These are phyloP conservation scores for Paramecium primaurelia DNA, from an alignment of 73 alveolate genomes.

Conservation along the genomic window DNA sequence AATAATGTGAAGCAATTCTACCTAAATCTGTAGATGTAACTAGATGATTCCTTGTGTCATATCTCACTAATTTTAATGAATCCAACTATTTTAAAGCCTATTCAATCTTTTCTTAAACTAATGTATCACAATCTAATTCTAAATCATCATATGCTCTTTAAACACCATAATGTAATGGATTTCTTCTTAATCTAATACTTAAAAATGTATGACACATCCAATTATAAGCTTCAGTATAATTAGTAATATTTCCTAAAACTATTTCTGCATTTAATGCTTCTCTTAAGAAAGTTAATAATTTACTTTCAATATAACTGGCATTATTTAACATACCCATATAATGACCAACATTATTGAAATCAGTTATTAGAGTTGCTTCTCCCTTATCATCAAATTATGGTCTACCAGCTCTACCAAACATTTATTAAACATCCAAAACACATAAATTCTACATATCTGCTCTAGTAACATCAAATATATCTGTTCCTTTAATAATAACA, in stretches of 20 bases:
- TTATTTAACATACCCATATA: slow-evolving; percentile 88
- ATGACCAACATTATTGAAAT: slow-evolving; percentile 75
- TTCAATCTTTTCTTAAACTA: slow-evolving; percentile 64
- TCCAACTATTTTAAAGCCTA: slow-evolving; percentile 67
- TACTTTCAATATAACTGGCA: slow-evolving; percentile 84
- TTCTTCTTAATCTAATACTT: slow-evolving; percentile 80
- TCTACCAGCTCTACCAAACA: slow-evolving; percentile 99
- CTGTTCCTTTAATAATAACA: slow-evolving; percentile 94
- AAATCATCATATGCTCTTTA: slow-evolving; percentile 58
- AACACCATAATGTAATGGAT: slow-evolving; percentile 80
- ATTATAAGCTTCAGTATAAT: slow-evolving; percentile 89
- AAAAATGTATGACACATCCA: slow-evolving; percentile 96
- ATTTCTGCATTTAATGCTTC: slow-evolving; percentile 84
- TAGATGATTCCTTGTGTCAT: slow-evolving; percentile 60
- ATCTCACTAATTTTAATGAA: slow-evolving; percentile 73
- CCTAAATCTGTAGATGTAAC: slow-evolving; percentile 98
- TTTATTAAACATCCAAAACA: slow-evolving; percentile 96
- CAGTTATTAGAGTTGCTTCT: slow-evolving; percentile 89
- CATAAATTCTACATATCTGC: slow-evolving; percentile 87
- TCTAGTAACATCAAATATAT: slow-evolving; percentile 48
- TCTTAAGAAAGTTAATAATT: slow-evolving; percentile 66
- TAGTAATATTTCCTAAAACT: slow-evolving; percentile 83
- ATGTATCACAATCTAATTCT: slow-evolving; percentile 43
- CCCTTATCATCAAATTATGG: slow-evolving; percentile 99
- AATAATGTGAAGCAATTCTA: slow-evolving; percentile 98